These are phyloP conservation scores for Vaccinium macrocarpon DNA, from an alignment of 148 eudicot species.

Conservation along the genomic window DNA sequence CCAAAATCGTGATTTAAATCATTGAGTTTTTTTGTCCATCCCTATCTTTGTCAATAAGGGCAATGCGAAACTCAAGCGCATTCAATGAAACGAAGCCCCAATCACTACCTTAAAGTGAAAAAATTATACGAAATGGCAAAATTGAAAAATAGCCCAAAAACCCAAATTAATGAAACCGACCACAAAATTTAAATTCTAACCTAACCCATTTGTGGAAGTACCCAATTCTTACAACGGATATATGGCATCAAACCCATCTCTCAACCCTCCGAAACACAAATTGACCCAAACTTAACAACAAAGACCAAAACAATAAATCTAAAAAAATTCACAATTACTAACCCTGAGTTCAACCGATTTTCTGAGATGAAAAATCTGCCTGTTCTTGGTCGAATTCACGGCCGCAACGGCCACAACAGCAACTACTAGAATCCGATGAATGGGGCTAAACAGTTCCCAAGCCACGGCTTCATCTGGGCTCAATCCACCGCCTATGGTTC, in stretches of 20 bases:
- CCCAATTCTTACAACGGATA: not conserved
- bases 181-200: constrained; percentile 6
- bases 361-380: constrained; percentile 47
- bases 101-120: not conserved
- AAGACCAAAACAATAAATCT: not conserved
- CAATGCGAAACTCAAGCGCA: not conserved
- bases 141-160: not conserved
- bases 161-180: not conserved
- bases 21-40: too few species aligned
- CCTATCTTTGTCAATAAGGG: too few species aligned
- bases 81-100: not conserved
- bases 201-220: constrained; percentile 6
- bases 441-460: constrained; percentile 83
- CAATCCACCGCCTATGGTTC: constrained; percentile 43
- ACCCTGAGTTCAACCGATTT: constrained; percentile 75
- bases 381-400: constrained; percentile 47
- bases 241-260: not conserved
- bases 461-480: constrained; percentile 46
- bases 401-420: constrained; percentile 72
- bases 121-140: too few species aligned
- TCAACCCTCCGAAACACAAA: not conserved
- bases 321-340: constrained; percentile 19
- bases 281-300: not conserved
- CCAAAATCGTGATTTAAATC: too few species aligned
- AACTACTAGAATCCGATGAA: constrained; percentile 66